Percentiles rank a stretch among this genome's conserved stretches.
Conservation (phyloP, 371 early-diverging fungal genomes). For the Parasitella parasitica region DNA sequence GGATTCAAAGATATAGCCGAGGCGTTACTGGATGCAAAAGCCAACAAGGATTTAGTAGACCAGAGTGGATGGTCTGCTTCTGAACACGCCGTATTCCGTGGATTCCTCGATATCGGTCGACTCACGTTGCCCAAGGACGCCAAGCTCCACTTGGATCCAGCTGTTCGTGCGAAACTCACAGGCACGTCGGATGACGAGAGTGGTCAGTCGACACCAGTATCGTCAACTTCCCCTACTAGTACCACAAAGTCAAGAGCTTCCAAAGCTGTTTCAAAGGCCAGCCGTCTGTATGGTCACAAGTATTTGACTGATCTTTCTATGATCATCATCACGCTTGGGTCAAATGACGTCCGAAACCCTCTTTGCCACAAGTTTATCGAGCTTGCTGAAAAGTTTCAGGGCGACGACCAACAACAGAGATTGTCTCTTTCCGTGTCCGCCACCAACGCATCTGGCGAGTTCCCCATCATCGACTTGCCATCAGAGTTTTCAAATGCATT, state of each 20-base stretch:
- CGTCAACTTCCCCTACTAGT: neutral
- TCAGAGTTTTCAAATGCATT: constrained; percentile 28
- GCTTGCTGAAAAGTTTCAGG: constrained; percentile 23
- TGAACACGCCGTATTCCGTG: constrained; percentile 70
- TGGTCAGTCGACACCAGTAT: neutral
- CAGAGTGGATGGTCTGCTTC: constrained; percentile 64
- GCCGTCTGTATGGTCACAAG: constrained; percentile 66
- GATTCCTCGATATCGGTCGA: constrained; percentile 52
- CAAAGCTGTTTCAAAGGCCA: constrained; percentile 32
- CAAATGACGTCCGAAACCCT: constrained; percentile 61
- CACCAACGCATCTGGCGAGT: constrained; percentile 60
- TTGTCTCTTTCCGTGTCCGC: constrained; percentile 64
- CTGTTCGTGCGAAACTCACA: constrained; percentile 1
- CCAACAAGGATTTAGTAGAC: constrained; percentile 51
- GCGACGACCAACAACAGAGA: constrained; percentile 36
- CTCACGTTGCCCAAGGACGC: constrained; percentile 42
- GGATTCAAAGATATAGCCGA: constrained; percentile 55
- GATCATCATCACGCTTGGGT: constrained; percentile 69
- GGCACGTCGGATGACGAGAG: constrained; percentile 2
- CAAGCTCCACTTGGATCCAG: neutral
- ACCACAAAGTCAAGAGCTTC: constrained; percentile 5
- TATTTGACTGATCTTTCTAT: constrained; percentile 64
- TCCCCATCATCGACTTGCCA: constrained; percentile 64
- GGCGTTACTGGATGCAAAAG: constrained; percentile 54
- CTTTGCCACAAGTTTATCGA: constrained; percentile 32